Evolutionary conservation across 768 basidiomycete species (phyloP).

Genomic region (Mycena venus): DNA sequence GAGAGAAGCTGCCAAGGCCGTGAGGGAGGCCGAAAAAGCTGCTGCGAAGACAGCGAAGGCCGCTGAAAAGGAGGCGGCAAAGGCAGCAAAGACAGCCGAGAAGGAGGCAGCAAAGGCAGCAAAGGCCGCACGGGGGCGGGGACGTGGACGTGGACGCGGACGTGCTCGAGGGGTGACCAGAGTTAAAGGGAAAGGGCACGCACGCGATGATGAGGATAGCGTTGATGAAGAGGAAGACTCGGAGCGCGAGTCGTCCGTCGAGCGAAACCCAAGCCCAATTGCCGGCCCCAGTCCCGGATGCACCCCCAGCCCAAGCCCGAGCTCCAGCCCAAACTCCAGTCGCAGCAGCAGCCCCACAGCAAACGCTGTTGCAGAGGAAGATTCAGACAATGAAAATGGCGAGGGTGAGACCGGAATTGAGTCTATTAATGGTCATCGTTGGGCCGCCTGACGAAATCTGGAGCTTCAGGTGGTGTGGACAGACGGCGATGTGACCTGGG

Average conservation of each 20-base stretch:
- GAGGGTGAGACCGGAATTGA: neutral
- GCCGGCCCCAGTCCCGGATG: too few relatives aligned
- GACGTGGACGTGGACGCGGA: neutral
- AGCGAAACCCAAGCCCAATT: too few relatives aligned
- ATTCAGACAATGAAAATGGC: neutral
- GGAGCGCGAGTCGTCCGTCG: too few relatives aligned
- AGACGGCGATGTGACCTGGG: conserved; percentile 28
- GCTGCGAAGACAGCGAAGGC: too few relatives aligned
- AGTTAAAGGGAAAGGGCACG: too few relatives aligned
- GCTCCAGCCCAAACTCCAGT: neutral
- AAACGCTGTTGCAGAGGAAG: neutral
- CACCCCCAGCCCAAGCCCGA: too few relatives aligned
- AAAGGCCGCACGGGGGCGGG: neutral
- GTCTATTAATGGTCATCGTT: conserved; percentile 7
- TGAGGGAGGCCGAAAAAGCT: too few relatives aligned
- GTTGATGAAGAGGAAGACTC: too few relatives aligned
- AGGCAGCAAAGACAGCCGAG: too few relatives aligned
- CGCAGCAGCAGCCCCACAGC: neutral
- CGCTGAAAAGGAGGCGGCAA: neutral
- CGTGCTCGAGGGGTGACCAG: neutral
- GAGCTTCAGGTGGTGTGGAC: conserved; percentile 26
- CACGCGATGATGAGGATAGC: too few relatives aligned
- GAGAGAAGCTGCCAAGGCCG: neutral
- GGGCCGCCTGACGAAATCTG: neutral
- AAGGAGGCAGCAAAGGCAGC: too few relatives aligned